Base-by-base conservation (phyloP, 306 rosid genomes). In the Luffa aegyptiaca region DNA sequence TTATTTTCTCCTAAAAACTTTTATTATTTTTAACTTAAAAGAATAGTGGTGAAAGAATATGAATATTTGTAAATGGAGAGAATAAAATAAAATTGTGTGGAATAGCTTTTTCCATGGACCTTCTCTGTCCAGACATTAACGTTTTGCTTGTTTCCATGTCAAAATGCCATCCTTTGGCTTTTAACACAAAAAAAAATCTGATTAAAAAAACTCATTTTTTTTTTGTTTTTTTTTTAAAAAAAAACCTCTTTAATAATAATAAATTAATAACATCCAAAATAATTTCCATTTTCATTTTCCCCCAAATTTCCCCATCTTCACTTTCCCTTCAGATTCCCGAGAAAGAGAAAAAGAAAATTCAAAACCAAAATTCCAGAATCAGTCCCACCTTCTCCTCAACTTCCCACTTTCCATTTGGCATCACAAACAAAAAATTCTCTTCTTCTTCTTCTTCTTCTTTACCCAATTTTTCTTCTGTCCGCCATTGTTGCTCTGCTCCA, bases 311-410 rank as follows among this genome's bases (percentile, higher is more conserved):
- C 31, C 13, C 49, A 5, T 41, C 13, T 42, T 42, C 31, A 46
- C 49, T 69, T 69, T 69, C 12, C 51, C 8, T 70, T 70, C 76
- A 71, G 76, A 71, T 71, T 71, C 76, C 76, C 76, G 3, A 68
- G 53, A 68, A 41, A 68, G n/a, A 68, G 16, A 1, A 0, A 1
- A 8, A 18, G 35, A 70, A 70, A 71, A 44, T n/a, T 20, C 10
- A 69, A 5, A 39, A 1, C 45, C 5, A 18, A 37, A 65, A 65
- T 37, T 65, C 48, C 26, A 65, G 52, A n/a, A n/a, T 42, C 74
- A 66, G 11, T 16, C 71, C 71, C 74, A 64, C 11, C 10, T 36
- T 45, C 2, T 65, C 45, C 46, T 6, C 72, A 37, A 65, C 48
- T 65, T 36, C 21, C 45, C 46, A 42, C 75, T 68, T 20, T 8